Evolutionary conservation across 2,329 filamentous ascomycete genomes (phyloP).

Genomic region (Colletotrichum lindemuthianum): DNA sequence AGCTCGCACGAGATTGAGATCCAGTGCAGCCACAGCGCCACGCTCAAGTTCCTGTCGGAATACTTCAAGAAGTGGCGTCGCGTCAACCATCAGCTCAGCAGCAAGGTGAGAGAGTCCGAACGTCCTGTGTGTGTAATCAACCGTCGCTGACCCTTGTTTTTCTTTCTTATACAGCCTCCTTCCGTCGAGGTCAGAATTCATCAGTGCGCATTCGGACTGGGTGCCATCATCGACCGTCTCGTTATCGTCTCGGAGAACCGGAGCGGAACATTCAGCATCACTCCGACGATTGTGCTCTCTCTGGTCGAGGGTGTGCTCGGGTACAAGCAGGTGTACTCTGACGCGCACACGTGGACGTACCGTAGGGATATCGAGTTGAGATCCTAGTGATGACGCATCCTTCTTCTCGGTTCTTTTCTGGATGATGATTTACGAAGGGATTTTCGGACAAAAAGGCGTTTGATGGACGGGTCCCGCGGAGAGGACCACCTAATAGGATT

Average conservation of each 20-base stretch:
- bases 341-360: slow-evolving; percentile 35
- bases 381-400: background rate
- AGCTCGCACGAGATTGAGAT: slow-evolving; percentile 49
- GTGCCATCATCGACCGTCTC: slow-evolving; percentile 55
- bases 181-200: slow-evolving; percentile 53
- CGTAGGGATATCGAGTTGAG: slow-evolving; percentile 33
- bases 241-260: slow-evolving; percentile 48
- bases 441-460: background rate
- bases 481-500: background rate
- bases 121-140: background rate
- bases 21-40: slow-evolving; percentile 58
- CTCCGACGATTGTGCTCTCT: slow-evolving; percentile 54
- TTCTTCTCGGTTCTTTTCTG: background rate
- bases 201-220: slow-evolving; percentile 56
- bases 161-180: slow-evolving; percentile 47
- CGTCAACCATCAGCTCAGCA: slow-evolving; percentile 50
- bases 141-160: background rate
- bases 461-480: background rate
- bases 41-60: slow-evolving; percentile 54
- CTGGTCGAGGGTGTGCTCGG: slow-evolving; percentile 60
- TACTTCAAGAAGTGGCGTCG: slow-evolving; percentile 61
- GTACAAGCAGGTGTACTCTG: slow-evolving; percentile 47
- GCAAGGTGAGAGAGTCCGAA: slow-evolving; percentile 42
- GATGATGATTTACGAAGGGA: background rate
- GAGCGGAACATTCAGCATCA: slow-evolving; percentile 46